Evolutionary conservation across 1,284 basidiomycete species (phyloP), one percentile per base, ranked within the genome.

Genomic region (Cystobasidiaceae sp.): DNA sequence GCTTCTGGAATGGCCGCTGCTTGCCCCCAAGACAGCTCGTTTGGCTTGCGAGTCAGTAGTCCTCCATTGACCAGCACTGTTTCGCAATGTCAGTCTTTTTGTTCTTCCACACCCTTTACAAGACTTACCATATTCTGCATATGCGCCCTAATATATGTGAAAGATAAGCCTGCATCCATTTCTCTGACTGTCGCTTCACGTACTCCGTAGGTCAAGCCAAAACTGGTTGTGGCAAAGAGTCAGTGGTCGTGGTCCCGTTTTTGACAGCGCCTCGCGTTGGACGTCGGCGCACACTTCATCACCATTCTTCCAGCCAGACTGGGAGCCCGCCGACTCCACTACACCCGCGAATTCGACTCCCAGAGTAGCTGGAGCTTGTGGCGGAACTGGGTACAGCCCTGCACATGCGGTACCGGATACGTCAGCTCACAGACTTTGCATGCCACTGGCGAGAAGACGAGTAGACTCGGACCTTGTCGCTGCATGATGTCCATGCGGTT

Each of bases 271-370:
- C 13, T 6, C 1, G n/a, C 19, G 11, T 5, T 15, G 15, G 3
- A 34, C n/a, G 9, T n/a, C n/a, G n/a, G 57, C 67, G 32, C 23
- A 70, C 67, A 97, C 93, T 75, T 90, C 87, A 70, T 96, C 89
- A 8, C 87, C 88, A 19, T 82, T 76, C 73, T 85, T 82, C 84
- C 85, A 91, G 25, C 78, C 80, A 52, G 39, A 52, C 27, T n/a
- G 23, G 21, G 81, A 75, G 1, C 85, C 88, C 13, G 87, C 71
- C 67, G 85, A 80, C 37, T 81, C 79, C 64, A 94, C 81, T 2
- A 76, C 77, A 2, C 92, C 91, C 19, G 89, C 85, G 77, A 96
- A 97, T 77, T 97, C 93, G 60, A 97, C 90, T 7, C 94, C 93
- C 27, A 97, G 81, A 74, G 94, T 87, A 51, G 81, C 77, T 17